phyloP scores from a whole-genome alignment of 805 yeast genomes.

The Lipomyces oligophaga region DNA sequence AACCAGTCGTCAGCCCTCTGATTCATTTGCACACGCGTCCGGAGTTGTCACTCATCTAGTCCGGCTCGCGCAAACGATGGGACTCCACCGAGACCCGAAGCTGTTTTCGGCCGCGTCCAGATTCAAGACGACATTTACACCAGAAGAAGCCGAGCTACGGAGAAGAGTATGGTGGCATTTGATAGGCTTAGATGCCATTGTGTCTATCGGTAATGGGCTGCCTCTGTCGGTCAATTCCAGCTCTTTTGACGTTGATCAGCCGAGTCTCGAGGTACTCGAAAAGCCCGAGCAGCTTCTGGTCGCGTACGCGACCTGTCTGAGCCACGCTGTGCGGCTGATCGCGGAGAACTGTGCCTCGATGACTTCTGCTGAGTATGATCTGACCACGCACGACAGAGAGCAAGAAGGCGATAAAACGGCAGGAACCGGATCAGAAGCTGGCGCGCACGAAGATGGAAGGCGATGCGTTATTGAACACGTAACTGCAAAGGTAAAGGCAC shows the following conservation, averaged over 20 bases:
- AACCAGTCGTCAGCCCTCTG: conserved; percentile 8
- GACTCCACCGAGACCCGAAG: conserved; percentile 20
- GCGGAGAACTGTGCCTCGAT: no score
- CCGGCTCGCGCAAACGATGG: conserved; percentile 20
- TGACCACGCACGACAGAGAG: no score
- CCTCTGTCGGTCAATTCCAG: conserved; percentile 10
- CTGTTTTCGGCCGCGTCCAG: conserved; percentile 1
- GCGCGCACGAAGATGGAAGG: not conserved
- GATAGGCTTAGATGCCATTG: conserved; percentile 12
- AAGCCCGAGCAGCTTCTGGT: not conserved
- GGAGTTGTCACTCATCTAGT: conserved; percentile 8
- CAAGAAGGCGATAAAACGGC: not conserved
- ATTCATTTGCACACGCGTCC: conserved; percentile 6
- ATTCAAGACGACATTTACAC: not conserved
- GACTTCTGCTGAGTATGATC: no score
- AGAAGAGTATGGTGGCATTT: conserved; percentile 23
- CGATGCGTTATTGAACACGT: no score
- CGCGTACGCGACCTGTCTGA: not conserved
- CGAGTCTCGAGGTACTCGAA: not conserved
- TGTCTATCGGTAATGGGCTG: conserved; percentile 16
- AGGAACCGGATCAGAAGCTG: not conserved
- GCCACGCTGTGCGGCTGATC: not conserved
- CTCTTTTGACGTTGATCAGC: conserved; percentile 10
- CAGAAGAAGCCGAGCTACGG: conserved; percentile 1
- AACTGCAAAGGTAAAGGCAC: no score